These are phyloP conservation scores for Sextonia rubra DNA, from an alignment of 164 flowering plant genomes.

Conservation along the genomic window DNA sequence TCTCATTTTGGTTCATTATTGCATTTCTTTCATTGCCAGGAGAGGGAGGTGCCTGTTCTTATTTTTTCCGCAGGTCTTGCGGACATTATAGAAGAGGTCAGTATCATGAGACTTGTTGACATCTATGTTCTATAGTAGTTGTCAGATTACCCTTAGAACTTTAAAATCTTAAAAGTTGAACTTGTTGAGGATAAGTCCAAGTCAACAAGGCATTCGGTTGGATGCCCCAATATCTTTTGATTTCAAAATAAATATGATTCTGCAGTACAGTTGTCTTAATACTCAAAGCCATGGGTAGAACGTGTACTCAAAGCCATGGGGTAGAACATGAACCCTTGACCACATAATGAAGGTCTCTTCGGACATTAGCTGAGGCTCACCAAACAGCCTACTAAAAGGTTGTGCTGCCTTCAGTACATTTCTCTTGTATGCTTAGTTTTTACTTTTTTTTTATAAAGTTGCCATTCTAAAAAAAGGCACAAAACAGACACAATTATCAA, in stretches of 20 bases:
- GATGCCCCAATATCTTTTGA: neutral
- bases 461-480: too few species aligned
- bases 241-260: too few species aligned
- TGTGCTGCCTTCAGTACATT: too few species aligned
- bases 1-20: conserved; percentile 7
- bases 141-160: neutral
- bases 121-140: neutral
- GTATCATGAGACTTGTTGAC: conserved; percentile 10
- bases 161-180: neutral
- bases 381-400: too few species aligned
- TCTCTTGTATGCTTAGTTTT: too few species aligned
- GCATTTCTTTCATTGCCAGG: conserved; percentile 40
- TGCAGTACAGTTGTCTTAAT: neutral
- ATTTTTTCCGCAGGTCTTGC: conserved; percentile 97
- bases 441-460: too few species aligned
- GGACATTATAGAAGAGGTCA: conserved; percentile 95
- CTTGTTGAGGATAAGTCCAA: neutral
- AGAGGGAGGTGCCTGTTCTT: conserved; percentile 74
- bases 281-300: too few species aligned
- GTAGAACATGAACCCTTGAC: too few species aligned
- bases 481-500: too few species aligned
- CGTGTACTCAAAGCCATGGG: too few species aligned
- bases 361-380: too few species aligned
- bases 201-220: neutral
- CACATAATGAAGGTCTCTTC: too few species aligned